Conservation (phyloP, 352 stramenopile genomes). For the Globisporangium uncinulatum region DNA sequence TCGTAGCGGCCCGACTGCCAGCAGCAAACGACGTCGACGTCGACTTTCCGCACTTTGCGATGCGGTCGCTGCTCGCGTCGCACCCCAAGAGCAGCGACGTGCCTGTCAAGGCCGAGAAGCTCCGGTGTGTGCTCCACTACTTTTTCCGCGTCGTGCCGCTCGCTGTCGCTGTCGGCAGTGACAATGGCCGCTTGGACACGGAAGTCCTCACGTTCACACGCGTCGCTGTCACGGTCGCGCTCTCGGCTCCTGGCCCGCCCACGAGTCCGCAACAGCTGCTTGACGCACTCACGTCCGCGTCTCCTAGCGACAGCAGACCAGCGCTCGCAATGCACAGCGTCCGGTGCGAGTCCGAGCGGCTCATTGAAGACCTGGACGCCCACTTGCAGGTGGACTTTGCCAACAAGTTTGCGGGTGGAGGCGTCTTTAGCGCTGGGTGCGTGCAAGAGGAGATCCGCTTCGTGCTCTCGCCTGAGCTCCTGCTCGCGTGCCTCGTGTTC, state of each 20-base stretch:
- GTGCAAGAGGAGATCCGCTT: slow-evolving; percentile 87
- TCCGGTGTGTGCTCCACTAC: slow-evolving; percentile 68
- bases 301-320: background rate
- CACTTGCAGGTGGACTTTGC: slow-evolving; percentile 82
- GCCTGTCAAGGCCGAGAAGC: slow-evolving; percentile 55
- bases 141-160: slow-evolving; percentile 51
- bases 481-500: slow-evolving; percentile 62
- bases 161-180: slow-evolving; percentile 5
- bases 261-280: slow-evolving; percentile 20
- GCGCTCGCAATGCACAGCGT: slow-evolving; percentile 13
- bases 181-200: slow-evolving; percentile 6
- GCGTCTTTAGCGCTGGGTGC: slow-evolving; percentile 61
- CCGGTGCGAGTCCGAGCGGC: slow-evolving; percentile 26
- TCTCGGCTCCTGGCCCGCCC: background rate
- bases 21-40: slow-evolving; percentile 9
- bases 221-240: slow-evolving; percentile 22
- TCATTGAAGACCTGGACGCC: slow-evolving; percentile 59
- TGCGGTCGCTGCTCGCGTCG: slow-evolving; percentile 32
- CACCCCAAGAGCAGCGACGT: slow-evolving; percentile 16
- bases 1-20: background rate
- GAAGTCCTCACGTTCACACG: slow-evolving; percentile 62
- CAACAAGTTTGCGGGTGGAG: slow-evolving; percentile 74
- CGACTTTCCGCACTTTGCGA: slow-evolving; percentile 52
- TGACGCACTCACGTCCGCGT: background rate
- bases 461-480: slow-evolving; percentile 59